These are phyloP conservation scores for Penicillium sp. DNA, from an alignment of 2,329 filamentous ascomycete species.

Conservation along the genomic window DNA sequence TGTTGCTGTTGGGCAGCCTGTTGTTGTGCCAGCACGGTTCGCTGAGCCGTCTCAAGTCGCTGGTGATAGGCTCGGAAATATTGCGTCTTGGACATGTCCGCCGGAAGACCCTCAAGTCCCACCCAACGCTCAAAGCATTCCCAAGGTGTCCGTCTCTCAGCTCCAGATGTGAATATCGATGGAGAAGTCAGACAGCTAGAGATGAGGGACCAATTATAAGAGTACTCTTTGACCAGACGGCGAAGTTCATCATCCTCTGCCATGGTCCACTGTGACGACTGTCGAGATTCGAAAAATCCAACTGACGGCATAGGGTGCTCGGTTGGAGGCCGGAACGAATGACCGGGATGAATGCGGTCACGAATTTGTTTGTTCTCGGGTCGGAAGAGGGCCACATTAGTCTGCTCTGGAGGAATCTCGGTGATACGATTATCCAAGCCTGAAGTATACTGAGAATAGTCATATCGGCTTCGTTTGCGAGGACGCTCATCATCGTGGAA, in stretches of 20 bases:
- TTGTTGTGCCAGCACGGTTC: slow-evolving; percentile 57
- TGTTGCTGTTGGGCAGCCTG: slow-evolving; percentile 53
- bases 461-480: slow-evolving; percentile 76
- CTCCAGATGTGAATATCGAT: slow-evolving; percentile 76
- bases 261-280: slow-evolving; percentile 85
- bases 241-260: slow-evolving; percentile 89
- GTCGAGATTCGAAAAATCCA: slow-evolving; percentile 83
- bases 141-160: slow-evolving; percentile 91
- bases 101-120: slow-evolving; percentile 80
- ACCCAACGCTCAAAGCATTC: slow-evolving; percentile 99
- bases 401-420: slow-evolving; percentile 65
- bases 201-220: slow-evolving; percentile 97
- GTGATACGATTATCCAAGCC: slow-evolving; percentile 53
- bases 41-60: slow-evolving; percentile 61
- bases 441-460: slow-evolving; percentile 72
- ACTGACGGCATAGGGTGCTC: slow-evolving; percentile 89
- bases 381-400: slow-evolving; percentile 81
- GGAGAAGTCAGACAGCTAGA: slow-evolving; percentile 72
- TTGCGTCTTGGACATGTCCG: slow-evolving; percentile 90
- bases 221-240: slow-evolving; percentile 81
- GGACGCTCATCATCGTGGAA: slow-evolving; percentile 65
- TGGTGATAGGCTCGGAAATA: slow-evolving; percentile 80
- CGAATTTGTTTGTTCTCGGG: slow-evolving; percentile 85
- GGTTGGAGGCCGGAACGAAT: slow-evolving; percentile 89
- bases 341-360: slow-evolving; percentile 83